These are phyloP conservation scores for Trypanosoma cruzi DNA, from an alignment of 208 protist genomes.

Conservation along the genomic window DNA sequence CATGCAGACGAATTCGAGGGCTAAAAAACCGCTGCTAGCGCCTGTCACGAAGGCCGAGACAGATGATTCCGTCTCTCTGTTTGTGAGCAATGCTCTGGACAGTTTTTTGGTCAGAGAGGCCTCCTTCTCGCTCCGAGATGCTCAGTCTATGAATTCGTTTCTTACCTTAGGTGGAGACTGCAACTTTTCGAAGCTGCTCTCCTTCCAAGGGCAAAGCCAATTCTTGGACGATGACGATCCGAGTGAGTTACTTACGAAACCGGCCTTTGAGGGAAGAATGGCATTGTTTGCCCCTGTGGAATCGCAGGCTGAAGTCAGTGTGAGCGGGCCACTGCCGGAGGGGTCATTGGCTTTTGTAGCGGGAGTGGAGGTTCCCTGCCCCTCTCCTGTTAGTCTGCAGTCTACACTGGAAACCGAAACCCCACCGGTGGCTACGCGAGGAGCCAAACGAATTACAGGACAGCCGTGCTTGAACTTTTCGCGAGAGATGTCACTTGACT, in stretches of 20 bases:
- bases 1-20: background rate
- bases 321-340: constrained; percentile 9
- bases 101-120: constrained; percentile 20
- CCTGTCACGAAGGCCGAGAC: background rate
- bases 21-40: background rate
- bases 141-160: background rate
- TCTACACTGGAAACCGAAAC: too few species aligned
- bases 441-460: too few species aligned
- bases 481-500: too few species aligned
- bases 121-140: constrained; percentile 8
- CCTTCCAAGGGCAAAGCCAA: constrained; percentile 15
- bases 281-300: constrained; percentile 1
- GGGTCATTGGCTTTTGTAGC: background rate
- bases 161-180: background rate
- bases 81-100: constrained; percentile 13
- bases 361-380: background rate
- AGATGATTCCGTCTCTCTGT: constrained; percentile 2
- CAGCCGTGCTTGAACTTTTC: too few species aligned
- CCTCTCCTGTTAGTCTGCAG: background rate
- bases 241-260: constrained; percentile 1
- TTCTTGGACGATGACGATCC: constrained; percentile 1
- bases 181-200: constrained; percentile 10
- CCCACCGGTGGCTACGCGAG: too few species aligned
- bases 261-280: background rate
- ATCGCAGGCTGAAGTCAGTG: background rate